phyloP scores from a whole-genome alignment of 768 basidiomycete species.

The Termitomyces sp. region DNA sequence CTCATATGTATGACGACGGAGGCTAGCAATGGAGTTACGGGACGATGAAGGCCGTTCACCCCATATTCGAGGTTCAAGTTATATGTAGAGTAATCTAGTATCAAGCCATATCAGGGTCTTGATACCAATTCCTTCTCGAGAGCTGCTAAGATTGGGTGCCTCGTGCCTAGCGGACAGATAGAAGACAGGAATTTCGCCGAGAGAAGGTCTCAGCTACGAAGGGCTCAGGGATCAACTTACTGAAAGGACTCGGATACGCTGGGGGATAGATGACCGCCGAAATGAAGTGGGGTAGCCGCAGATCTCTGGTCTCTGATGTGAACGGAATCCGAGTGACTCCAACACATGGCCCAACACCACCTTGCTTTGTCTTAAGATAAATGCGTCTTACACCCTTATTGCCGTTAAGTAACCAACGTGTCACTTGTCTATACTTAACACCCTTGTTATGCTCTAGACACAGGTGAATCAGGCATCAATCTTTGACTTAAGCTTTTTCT shows the following conservation, averaged over 20 bases:
- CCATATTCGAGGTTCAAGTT: slow-evolving; percentile 6
- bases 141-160: slow-evolving; percentile 13
- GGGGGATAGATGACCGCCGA: background rate
- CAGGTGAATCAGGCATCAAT: no score
- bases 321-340: no score
- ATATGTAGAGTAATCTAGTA: slow-evolving; percentile 7
- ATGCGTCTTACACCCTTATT: no score
- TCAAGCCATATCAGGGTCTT: slow-evolving; percentile 9
- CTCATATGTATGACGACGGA: slow-evolving; percentile 22
- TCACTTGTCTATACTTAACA: no score
- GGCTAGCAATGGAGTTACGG: background rate
- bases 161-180: slow-evolving; percentile 8
- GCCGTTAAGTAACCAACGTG: no score
- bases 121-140: slow-evolving; percentile 5
- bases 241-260: background rate
- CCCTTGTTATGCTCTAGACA: no score
- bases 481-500: no score
- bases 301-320: background rate
- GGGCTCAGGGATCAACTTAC: background rate
- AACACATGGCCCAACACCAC: no score
- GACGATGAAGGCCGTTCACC: background rate
- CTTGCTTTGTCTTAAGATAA: no score
- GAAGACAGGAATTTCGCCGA: slow-evolving; percentile 12
- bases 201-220: slow-evolving; percentile 6
- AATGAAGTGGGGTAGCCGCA: background rate